These are phyloP conservation scores for Ilex aquifolium DNA, from an alignment of 257 asterid genomes.

Conservation along the genomic window DNA sequence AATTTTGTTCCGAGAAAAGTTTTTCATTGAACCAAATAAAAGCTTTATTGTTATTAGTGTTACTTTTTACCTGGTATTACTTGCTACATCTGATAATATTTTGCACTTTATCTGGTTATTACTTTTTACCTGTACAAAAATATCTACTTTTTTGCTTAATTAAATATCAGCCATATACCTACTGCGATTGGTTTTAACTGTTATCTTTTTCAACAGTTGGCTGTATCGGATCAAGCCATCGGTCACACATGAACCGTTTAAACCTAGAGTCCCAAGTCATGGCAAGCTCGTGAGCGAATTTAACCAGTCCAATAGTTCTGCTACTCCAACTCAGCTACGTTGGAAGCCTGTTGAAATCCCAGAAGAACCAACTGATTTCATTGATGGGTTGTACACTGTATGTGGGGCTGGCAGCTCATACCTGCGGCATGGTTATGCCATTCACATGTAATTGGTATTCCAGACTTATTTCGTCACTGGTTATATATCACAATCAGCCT, in stretches of 20 bases:
- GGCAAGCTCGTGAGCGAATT: conserved; percentile 84
- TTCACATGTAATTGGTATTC: conserved; percentile 70
- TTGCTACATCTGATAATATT: no score
- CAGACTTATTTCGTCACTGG: neutral
- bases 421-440: conserved; percentile 92
- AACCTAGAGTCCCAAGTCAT: conserved; percentile 63
- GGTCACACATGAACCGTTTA: conserved; percentile 93
- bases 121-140: no score
- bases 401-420: conserved; percentile 98
- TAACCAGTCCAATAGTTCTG: conserved; percentile 62
- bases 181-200: neutral
- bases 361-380: conserved; percentile 60
- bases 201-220: conserved; percentile 49
- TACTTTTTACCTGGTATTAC: no score
- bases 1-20: no score
- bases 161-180: no score
- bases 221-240: conserved; percentile 88
- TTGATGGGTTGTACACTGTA: conserved; percentile 79
- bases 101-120: no score
- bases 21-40: no score
- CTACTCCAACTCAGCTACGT: conserved; percentile 90
- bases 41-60: no score
- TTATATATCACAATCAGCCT: no score
- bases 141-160: no score
- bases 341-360: conserved; percentile 83